These are phyloP conservation scores for Sarocladium strictum DNA, from an alignment of 2,329 filamentous ascomycete species.

Conservation along the genomic window DNA sequence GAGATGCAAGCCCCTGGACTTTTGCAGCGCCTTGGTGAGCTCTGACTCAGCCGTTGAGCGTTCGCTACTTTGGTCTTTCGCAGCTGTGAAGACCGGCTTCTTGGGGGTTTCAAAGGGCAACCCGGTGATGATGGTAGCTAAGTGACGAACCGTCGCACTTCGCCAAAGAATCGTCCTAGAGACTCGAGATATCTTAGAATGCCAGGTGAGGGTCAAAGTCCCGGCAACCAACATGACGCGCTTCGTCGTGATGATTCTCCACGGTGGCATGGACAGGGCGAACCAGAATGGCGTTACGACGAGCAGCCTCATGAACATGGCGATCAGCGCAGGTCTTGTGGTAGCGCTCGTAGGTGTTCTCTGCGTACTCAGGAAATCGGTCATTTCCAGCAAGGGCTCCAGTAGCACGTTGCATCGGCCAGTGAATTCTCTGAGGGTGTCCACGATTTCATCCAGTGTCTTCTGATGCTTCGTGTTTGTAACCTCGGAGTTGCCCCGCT, in stretches of 20 bases:
- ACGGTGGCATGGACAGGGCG: constrained; percentile 70
- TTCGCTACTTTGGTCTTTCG: constrained; percentile 18
- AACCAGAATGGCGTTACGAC: constrained; percentile 88
- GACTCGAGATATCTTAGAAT: constrained; percentile 79
- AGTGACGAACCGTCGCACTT: constrained; percentile 64
- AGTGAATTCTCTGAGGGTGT: constrained; percentile 85
- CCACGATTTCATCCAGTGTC: constrained; percentile 94
- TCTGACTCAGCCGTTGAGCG: constrained; percentile 30
- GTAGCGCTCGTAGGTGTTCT: constrained; percentile 86
- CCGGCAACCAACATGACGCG: constrained; percentile 80
- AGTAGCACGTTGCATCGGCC: constrained; percentile 86
- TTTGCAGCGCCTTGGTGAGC: constrained; percentile 37
- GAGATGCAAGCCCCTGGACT: constrained; percentile 19
- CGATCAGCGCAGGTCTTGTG: constrained; percentile 81
- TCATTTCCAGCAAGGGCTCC: constrained; percentile 81
- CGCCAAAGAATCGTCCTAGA: constrained; percentile 87
- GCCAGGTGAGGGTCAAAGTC: constrained; percentile 84
- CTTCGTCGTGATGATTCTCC: constrained; percentile 79
- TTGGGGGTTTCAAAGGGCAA: constrained; percentile 59
- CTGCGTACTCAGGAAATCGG: constrained; percentile 89
- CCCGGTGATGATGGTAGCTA: constrained; percentile 71
- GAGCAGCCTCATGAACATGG: constrained; percentile 82
- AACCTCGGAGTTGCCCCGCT: constrained; percentile 46
- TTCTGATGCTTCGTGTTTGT: constrained; percentile 76
- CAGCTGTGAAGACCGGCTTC: constrained; percentile 28